Base-by-base conservation (phyloP, 345 rosid genomes). In the Hibiscus trionum region DNA sequence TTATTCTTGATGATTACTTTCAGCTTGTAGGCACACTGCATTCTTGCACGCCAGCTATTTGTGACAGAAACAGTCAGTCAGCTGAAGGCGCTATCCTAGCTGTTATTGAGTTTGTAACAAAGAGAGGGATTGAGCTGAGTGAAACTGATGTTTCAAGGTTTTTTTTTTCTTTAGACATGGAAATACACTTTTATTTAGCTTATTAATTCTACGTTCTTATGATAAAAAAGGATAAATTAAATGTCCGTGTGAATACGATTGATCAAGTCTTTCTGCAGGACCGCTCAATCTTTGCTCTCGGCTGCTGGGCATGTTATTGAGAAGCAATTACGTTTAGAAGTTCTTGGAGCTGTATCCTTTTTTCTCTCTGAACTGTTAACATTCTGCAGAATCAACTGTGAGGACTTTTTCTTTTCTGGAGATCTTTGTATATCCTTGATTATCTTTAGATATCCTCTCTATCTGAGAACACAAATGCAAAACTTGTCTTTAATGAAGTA, bases 61-160 rank as follows among this genome's bases (percentile, higher is more conserved):
- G 98, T 74, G 98, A 94, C 78, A 86, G 80, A 84, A 80, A 84
- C 77, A 91, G 83, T 77, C 97, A 84, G 77, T 90, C 98, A 61
- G 91, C 97, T 65, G 98, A 94, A 84, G 97, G 98, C 76, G 88
- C 92, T 66, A 88, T 94, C 69, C 96, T 90, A 82, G 96, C 97
- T 61, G 93, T 94, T 78, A 83, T 82, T 79, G 97, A 94, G 81
- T 91, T 94, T 79, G 93, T 90, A 55, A 76, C 84, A 37, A 86
- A 82, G 77, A 86, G 96, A 82, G 96, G 96, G 72, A 77, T 76
- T 80, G 95, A 90, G 79, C 86, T 94, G 76, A 90, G 86, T 71
- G 91, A 85, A 76, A 78, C 73, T 70, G 91, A 94, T 73, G 69
- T 94, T 71, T 81, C 93, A 73, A 91, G 98, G 98, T 94, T 16